Evolutionary conservation across 139 green algal species (phyloP), one percentile per base, ranked within the genome.

Genomic region (Coccomyxa sp.): DNA sequence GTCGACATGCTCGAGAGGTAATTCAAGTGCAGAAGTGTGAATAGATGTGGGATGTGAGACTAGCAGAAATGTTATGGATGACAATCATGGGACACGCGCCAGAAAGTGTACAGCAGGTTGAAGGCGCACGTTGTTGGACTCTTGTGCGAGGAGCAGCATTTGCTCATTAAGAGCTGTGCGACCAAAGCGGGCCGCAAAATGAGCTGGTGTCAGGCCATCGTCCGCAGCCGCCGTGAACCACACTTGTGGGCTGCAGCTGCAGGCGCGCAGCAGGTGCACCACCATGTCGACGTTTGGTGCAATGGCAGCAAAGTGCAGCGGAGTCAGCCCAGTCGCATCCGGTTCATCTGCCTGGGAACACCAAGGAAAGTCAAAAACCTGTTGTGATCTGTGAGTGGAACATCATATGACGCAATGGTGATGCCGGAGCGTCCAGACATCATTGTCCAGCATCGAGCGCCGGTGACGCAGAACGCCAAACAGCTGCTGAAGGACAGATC

Each of bases 261-360:
- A 18, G 21, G 21, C 66, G 23, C 87, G 38, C 82, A 90, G 77
- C 82, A 81, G 60, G 23, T 38, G 21, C 71, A 45, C 27, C 66
- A 80, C 79, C 38, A 82, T 18, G 21, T 74, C 32, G 4, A 23
- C 80, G 25, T 87, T 79, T 23, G 76, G 80, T 32, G 80, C 38
- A 18, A 87, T 57, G 10, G 81, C 88, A 27, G 88, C 83, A 38
- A 91, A 67, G 60, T 91, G 88, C 57, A 91, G 76, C 17, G 88
- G 85, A 0, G 86, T 88, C 58, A 91, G 58, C 60, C 82, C 80
- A 15, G n/a, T 3, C 10, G 85, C 82, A 0, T 78, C 85, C 31
- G 18, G 10, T 23, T 76, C 30, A 30, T 21, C n/a, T 12, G 67
- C 76, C 59, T 82, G 76, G 60, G n/a, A 67, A 13, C 0, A 57